Conservation (phyloP, 306 rosid genomes). For the Rosa multiflora region DNA sequence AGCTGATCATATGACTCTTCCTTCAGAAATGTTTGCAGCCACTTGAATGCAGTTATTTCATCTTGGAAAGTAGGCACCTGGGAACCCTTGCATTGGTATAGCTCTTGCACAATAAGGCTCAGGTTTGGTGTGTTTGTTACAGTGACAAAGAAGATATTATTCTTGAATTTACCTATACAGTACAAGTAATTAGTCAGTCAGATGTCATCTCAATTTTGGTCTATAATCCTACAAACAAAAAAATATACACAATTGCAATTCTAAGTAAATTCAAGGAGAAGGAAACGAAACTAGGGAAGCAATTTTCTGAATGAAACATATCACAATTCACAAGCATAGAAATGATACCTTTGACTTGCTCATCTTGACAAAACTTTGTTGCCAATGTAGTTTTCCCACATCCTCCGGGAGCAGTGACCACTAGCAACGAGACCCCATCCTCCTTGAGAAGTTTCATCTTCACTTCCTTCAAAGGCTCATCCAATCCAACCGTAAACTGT, state of each 20-base stretch:
- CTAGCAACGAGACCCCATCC: slow-evolving; percentile 30
- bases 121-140: slow-evolving; percentile 41
- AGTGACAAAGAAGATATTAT: slow-evolving; percentile 47
- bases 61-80: slow-evolving; percentile 32
- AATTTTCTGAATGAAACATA: not conserved
- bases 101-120: slow-evolving; percentile 28
- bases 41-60: slow-evolving; percentile 29
- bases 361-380: slow-evolving; percentile 6
- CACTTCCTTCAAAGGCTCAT: slow-evolving; percentile 44
- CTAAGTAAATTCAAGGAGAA: not conserved
- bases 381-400: slow-evolving; percentile 10
- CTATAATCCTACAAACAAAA: not conserved
- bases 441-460: slow-evolving; percentile 36
- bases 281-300: not conserved
- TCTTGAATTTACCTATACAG: slow-evolving; percentile 41
- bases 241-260: not conserved
- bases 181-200: not conserved
- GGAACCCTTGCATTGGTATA: slow-evolving; percentile 29
- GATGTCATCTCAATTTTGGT: not conserved
- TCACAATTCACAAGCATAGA: not conserved
- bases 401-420: slow-evolving; percentile 22
- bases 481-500: slow-evolving; percentile 47
- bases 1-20: slow-evolving; percentile 26
- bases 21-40: slow-evolving; percentile 40
- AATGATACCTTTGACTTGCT: not conserved